Base-by-base conservation (phyloP, 495 filamentous ascomycete genomes). In the Cladorrhinum samala region DNA sequence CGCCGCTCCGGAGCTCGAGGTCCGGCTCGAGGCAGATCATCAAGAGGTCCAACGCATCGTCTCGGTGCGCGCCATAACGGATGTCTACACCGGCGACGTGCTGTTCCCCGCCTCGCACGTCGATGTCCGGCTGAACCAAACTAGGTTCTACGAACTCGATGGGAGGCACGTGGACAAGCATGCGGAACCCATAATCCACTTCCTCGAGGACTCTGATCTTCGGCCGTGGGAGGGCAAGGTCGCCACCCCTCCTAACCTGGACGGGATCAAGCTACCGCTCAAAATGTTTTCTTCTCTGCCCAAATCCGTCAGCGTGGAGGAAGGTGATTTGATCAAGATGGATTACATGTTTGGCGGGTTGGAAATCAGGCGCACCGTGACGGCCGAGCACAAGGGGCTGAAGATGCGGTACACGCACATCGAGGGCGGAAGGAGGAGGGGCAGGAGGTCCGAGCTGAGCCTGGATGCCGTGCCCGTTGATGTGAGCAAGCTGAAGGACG, bases 341-440 rank as follows among this genome's bases (percentile, higher is more conserved):
- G 53, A 68, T 33, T 81, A 82, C 66, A 56, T 68, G 18, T 75
- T 77, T 55, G 67, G 65, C 23, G 71, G 71, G 2, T 50, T 77
- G 6, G 77, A 81, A 45, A 56, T 74, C 7, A 66, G 68, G 7
- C 66, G 67, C 20, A 58, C 60, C 40, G 54, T 75, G 18, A 52
- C 64, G 1, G 56, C 73, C 21, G 56, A 62, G 3, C 73, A 65
- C 59, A 46, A 63, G 1, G 65, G 63, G 20, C 72, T 71, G 64
- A 61, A 49, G 4, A 48, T 80, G 14, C 54, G 58, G 0, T 81
- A 77, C 66, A 72, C 67, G 0, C 68, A 57, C 53, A 66, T 75
- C 47, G 70, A 79, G 25, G 71, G 57, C 13, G 76, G 77, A 0
- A 66, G 63, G 48, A 63, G 67, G 16, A 70, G 69, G 9, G 74